Conservation (phyloP, 2,329 filamentous ascomycete genomes). For the Leptographium procerum region DNA sequence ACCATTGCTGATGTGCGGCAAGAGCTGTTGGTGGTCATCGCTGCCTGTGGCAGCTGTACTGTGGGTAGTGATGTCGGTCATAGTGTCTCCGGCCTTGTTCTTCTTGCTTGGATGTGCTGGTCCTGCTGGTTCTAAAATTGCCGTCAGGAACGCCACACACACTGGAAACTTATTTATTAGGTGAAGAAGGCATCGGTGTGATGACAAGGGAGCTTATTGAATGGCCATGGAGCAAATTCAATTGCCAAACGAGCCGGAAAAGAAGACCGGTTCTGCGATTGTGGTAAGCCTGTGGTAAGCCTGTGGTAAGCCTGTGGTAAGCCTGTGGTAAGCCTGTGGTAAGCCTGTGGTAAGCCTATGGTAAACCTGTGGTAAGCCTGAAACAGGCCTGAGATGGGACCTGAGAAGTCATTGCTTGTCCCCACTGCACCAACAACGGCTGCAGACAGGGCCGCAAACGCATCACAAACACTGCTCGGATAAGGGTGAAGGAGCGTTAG, state of each 20-base stretch:
- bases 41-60: not conserved
- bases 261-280: too few species aligned
- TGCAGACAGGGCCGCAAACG: not conserved
- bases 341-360: not conserved
- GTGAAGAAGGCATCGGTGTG: too few species aligned
- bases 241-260: too few species aligned
- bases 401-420: not conserved
- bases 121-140: too few species aligned
- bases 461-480: too few species aligned
- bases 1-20: too few species aligned
- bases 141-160: too few species aligned
- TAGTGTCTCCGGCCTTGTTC: not conserved
- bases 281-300: too few species aligned
- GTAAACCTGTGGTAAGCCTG: not conserved
- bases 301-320: not conserved
- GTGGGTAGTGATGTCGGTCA: not conserved
- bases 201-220: too few species aligned
- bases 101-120: not conserved
- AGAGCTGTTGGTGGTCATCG: not conserved
- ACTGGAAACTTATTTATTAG: too few species aligned
- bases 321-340: not conserved
- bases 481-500: too few species aligned
- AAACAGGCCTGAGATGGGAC: not conserved
- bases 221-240: too few species aligned
- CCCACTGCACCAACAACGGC: not conserved